These are phyloP conservation scores for Pichia inconspicua DNA, from an alignment of 1,139 yeast species.

Conservation along the genomic window DNA sequence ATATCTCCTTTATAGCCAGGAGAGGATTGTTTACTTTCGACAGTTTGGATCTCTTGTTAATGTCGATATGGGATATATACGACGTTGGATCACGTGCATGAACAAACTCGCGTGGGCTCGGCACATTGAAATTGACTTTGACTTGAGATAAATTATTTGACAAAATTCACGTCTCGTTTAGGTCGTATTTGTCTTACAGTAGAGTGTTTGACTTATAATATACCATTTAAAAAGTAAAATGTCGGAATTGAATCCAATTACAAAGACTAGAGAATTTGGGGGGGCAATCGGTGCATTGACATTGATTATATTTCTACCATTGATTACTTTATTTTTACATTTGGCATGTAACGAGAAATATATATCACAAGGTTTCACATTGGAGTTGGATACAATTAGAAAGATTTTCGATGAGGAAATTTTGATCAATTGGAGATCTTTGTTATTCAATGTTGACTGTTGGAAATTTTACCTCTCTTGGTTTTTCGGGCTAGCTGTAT, in stretches of 20 bases:
- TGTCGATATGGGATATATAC: no score
- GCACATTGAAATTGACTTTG: no score
- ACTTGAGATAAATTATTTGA: no score
- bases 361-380: conserved; percentile 39
- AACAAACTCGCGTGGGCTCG: no score
- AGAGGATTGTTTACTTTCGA: no score
- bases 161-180: no score
- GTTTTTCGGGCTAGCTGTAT: conserved; percentile 56
- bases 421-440: conserved; percentile 12
- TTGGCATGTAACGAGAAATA: conserved; percentile 52
- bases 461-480: conserved; percentile 68
- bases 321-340: conserved; percentile 50
- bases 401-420: conserved; percentile 12
- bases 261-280: conserved; percentile 64
- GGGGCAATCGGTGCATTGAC: conserved; percentile 70
- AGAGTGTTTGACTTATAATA: no score
- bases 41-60: no score
- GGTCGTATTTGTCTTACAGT: no score
- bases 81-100: no score
- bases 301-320: conserved; percentile 62
- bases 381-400: conserved; percentile 34
- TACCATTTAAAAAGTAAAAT: neutral
- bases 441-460: conserved; percentile 27
- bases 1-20: no score
- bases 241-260: conserved; percentile 56